Conservation (phyloP, 305 asterid species). For the Plantago coronopus region DNA sequence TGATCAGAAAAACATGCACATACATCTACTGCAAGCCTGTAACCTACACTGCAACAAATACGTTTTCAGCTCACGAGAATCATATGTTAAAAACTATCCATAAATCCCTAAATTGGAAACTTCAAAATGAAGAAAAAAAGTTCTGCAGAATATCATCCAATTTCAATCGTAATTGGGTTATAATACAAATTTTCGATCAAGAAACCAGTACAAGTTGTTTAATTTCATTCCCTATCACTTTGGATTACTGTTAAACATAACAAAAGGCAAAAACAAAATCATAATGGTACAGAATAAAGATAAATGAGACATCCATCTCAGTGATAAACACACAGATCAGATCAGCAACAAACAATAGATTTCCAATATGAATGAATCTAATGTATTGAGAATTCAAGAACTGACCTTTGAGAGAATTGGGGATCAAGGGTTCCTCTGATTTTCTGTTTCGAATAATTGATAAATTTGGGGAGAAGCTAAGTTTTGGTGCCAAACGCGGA, state of each 20-base stretch:
- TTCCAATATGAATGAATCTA: neutral
- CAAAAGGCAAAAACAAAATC: slow-evolving; percentile 15
- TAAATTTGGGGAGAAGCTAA: slow-evolving; percentile 16
- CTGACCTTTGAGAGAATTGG: slow-evolving; percentile 18
- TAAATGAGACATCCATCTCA: neutral
- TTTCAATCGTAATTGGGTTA: neutral
- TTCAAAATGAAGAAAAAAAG: neutral
- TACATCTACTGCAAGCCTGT: no score
- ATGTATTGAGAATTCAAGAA: neutral
- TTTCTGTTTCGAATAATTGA: slow-evolving; percentile 4
- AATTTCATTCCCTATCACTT: neutral
- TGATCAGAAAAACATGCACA: no score
- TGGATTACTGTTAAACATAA: neutral
- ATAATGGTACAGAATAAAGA: neutral
- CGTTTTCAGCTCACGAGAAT: no score
- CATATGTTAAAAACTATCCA: no score
- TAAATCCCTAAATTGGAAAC: no score
- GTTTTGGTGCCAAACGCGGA: neutral
- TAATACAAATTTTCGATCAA: neutral
- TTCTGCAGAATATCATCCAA: neutral
- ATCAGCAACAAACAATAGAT: neutral
- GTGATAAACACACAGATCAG: neutral
- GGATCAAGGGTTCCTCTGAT: slow-evolving; percentile 1
- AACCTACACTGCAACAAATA: no score
- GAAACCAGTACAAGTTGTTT: neutral